These are phyloP conservation scores for Meredithiella fracta DNA, from an alignment of 2,329 filamentous ascomycete genomes.

Conservation along the genomic window DNA sequence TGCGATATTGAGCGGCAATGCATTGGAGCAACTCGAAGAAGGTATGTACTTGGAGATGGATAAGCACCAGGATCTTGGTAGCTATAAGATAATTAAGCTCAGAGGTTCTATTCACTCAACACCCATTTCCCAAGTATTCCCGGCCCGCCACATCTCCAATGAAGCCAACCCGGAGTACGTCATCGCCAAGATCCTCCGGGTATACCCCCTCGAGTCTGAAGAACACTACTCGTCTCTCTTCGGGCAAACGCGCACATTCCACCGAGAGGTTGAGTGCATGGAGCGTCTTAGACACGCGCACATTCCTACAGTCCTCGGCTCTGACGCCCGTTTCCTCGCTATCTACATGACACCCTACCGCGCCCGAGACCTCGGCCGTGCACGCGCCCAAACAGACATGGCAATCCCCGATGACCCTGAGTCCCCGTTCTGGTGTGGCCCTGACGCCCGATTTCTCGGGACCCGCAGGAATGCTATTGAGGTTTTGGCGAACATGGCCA, in stretches of 20 bases:
- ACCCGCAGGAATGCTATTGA: constrained; percentile 31
- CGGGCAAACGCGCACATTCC: constrained; percentile 42
- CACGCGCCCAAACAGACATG: constrained; percentile 32
- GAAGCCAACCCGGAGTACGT: background rate
- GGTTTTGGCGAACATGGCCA: constrained; percentile 37
- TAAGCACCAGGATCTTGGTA: background rate
- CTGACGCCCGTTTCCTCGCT: constrained; percentile 42
- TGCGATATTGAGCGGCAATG: background rate
- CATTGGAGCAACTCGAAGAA: background rate
- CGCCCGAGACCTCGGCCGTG: constrained; percentile 32
- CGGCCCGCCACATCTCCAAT: background rate
- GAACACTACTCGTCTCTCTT: constrained; percentile 21
- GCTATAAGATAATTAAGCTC: constrained; percentile 3
- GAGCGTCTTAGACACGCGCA: constrained; percentile 38
- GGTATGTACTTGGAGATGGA: background rate
- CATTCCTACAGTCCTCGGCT: constrained; percentile 41
- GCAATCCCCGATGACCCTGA: constrained; percentile 20
- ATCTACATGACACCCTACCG: constrained; percentile 47
- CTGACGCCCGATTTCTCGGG: constrained; percentile 32
- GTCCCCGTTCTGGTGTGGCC: background rate
- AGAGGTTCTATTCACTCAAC: constrained; percentile 1
- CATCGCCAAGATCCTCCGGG: constrained; percentile 7
- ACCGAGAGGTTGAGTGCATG: constrained; percentile 40
- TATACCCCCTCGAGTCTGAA: background rate
- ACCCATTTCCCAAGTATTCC: constrained; percentile 3